Base-by-base conservation (phyloP, 2,329 filamentous ascomycete species). In the Penicillium sp. region DNA sequence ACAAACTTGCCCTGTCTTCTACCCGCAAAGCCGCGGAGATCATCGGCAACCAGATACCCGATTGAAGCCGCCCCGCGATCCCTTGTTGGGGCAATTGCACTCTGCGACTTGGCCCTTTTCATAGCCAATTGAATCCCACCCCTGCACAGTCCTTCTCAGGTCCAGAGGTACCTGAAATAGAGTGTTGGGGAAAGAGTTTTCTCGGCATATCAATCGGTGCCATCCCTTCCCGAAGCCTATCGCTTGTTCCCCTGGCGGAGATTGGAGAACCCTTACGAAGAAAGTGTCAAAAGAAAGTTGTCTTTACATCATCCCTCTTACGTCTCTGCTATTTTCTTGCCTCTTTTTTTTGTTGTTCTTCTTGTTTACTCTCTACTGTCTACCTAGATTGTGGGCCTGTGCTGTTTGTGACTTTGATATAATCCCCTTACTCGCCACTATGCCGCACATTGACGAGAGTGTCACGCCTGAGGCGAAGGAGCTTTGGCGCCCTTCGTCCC, bases 401-500 rank as follows among this genome's bases (percentile, higher is more conserved):
- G 11, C 17, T 15, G 22, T 28, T n/a, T 17, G 39, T 35, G 37
- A 31, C 42, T 34, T 41, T 42, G 22, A 11, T 28, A 42, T 15
- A 54, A 6, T 43, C 12, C 22, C 37, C 20, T 25, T 28, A 5
- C 8, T 10, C 25, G 25, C 11, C 50, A 54, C 39, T 6, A 69
- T 69, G 67, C 64, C 67, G 39, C 67, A 64, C 35, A 66, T 68
- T n/a, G 59, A 67, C 22, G 64, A 63, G 50, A 31, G 11, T 12
- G 35, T 48, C 15, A 55, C 52, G 25, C 41, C 51, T 5, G 66
- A 67, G 47, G 55, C 68, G 20, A 71, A 72, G 49, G 83, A 87
- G 71, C 82, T 96, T 45, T 95, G 91, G 91, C 82, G 83, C 62
- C 90, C 92, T 75, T 80, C 85, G 37, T 77, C 84, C 67, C 90